These are phyloP conservation scores for Metschnikowia bowlesiae DNA, from an alignment of 805 yeast species.

Conservation along the genomic window DNA sequence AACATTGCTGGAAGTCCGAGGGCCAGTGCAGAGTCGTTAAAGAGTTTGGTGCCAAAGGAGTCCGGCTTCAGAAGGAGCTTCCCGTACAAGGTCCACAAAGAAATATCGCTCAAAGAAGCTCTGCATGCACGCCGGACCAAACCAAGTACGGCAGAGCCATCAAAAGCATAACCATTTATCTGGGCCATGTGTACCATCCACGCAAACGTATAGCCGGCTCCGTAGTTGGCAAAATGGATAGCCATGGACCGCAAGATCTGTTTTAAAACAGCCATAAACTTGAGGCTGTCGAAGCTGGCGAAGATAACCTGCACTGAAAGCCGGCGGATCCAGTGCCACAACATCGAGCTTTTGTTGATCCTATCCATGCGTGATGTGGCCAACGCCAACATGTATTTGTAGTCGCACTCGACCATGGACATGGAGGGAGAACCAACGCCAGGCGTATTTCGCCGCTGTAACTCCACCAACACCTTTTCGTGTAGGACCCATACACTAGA, in stretches of 20 bases:
- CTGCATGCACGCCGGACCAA: constrained; percentile 9
- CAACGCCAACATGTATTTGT: constrained; percentile 24
- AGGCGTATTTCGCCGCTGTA: not conserved
- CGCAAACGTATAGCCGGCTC: constrained; percentile 29
- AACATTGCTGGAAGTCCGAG: not conserved
- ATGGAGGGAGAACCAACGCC: constrained; percentile 1
- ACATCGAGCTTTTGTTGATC: constrained; percentile 37
- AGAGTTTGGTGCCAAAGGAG: not conserved
- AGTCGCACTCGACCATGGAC: constrained; percentile 5
- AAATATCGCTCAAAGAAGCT: constrained; percentile 14
- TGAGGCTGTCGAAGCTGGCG: not conserved
- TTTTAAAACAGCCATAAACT: constrained; percentile 7
- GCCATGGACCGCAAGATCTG: constrained; percentile 27
- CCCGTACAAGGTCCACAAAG: constrained; percentile 17
- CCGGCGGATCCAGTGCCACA: constrained; percentile 30
- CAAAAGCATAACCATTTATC: constrained; percentile 9
- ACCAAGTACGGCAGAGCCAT: not conserved
- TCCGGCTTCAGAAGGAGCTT: not conserved
- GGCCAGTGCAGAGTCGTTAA: not conserved
- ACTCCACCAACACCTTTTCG: constrained; percentile 19
- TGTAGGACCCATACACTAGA: constrained; percentile 29
- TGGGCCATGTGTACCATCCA: constrained; percentile 22
- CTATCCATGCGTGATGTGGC: constrained; percentile 28
- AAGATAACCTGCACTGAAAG: constrained; percentile 15
- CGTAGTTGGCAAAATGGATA: constrained; percentile 37